A percentile compares a stretch with the other conserved stretches of the same genome.
phyloP scores from a whole-genome alignment of 768 basidiomycete species.

The Phylloporus scabripes region DNA sequence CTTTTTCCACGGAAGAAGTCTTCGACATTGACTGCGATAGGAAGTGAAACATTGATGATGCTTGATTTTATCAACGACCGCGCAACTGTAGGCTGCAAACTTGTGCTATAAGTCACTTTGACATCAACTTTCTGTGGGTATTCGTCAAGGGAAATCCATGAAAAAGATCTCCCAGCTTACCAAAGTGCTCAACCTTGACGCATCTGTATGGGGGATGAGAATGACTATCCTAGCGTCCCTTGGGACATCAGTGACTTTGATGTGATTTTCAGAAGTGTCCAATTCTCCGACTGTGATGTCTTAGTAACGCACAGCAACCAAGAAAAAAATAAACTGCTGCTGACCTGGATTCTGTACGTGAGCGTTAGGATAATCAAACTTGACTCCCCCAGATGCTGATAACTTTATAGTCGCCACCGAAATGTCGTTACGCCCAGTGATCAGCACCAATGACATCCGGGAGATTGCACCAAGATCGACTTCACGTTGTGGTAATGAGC shows the following conservation, averaged over 20 bases:
- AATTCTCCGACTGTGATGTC: constrained; percentile 25
- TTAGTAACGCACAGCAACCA: neutral
- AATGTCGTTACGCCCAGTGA: constrained; percentile 66
- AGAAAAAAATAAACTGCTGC: constrained; percentile 10
- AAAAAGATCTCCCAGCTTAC: constrained; percentile 35
- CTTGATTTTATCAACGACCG: constrained; percentile 53
- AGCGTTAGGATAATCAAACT: constrained; percentile 42
- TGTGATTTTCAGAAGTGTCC: constrained; percentile 36
- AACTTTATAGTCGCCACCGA: constrained; percentile 49
- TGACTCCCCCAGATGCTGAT: constrained; percentile 47
- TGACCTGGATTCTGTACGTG: constrained; percentile 34
- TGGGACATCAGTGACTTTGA: constrained; percentile 46
- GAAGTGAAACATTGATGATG: constrained; percentile 62
- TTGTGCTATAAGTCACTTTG: constrained; percentile 63
- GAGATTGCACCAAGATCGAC: constrained; percentile 63
- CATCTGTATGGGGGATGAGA: constrained; percentile 61
- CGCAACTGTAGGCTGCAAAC: constrained; percentile 42
- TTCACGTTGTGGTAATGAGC: constrained; percentile 7
- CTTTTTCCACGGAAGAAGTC: constrained; percentile 89
- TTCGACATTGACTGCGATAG: constrained; percentile 89
- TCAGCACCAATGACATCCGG: constrained; percentile 50
- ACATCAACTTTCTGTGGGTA: constrained; percentile 59
- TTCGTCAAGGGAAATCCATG: neutral
- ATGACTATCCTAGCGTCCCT: constrained; percentile 44
- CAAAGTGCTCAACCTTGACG: constrained; percentile 54